These are phyloP conservation scores for Neurospora sp. DNA, from an alignment of 495 filamentous ascomycete genomes.

Conservation along the genomic window DNA sequence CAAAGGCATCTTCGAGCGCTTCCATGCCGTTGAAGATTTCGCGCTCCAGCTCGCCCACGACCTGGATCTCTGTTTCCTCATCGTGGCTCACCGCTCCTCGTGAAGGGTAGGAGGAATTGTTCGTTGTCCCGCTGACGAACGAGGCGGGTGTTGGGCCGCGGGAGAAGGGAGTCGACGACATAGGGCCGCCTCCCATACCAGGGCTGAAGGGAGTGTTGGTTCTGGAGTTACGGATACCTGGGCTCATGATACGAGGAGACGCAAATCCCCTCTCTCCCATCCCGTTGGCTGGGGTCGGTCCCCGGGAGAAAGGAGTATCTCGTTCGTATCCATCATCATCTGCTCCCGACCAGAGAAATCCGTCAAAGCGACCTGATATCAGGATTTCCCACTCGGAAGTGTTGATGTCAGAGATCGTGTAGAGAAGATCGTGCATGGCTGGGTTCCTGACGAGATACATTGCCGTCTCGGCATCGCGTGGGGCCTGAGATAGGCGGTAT, in stretches of 20 bases:
- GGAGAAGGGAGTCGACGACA: slow-evolving; percentile 12
- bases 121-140: slow-evolving; percentile 34
- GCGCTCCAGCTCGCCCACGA: slow-evolving; percentile 80
- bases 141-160: slow-evolving; percentile 38
- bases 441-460: slow-evolving; percentile 85
- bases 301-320: slow-evolving; percentile 34
- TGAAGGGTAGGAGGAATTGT: slow-evolving; percentile 23
- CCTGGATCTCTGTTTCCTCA: slow-evolving; percentile 87
- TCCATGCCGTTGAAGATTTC: slow-evolving; percentile 94
- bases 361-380: slow-evolving; percentile 90
- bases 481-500: slow-evolving; percentile 60
- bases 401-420: slow-evolving; percentile 78
- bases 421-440: slow-evolving; percentile 70
- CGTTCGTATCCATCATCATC: slow-evolving; percentile 42
- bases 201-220: slow-evolving; percentile 21
- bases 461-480: slow-evolving; percentile 75
- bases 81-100: slow-evolving; percentile 63
- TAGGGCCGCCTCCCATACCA: neutral
- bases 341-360: slow-evolving; percentile 91
- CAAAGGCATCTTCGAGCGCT: slow-evolving; percentile 88
- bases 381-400: slow-evolving; percentile 93
- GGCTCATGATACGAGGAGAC: slow-evolving; percentile 31
- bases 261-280: neutral
- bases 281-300: slow-evolving; percentile 40
- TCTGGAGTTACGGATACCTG: slow-evolving; percentile 21